Conservation (phyloP, 164 flowering plant genomes). For the Protea cynaroides region DNA sequence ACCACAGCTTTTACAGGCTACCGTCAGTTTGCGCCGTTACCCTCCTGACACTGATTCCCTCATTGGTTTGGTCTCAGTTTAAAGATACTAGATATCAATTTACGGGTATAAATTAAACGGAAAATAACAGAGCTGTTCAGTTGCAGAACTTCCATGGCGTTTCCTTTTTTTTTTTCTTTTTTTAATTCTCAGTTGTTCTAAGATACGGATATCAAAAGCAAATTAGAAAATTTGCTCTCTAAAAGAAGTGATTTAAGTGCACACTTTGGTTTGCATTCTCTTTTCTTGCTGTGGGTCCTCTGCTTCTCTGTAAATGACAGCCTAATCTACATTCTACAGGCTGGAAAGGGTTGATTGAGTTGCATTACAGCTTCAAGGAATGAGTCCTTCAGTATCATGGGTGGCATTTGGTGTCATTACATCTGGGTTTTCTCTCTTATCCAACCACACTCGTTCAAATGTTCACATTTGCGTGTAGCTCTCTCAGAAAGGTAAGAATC, state of each 20-base stretch:
- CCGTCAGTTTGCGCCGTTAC: too few species aligned
- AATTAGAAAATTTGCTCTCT: constrained; percentile 3
- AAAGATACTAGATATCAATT: too few species aligned
- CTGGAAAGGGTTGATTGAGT: constrained; percentile 50
- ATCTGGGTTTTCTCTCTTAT: constrained; percentile 15
- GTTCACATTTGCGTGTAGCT: not conserved
- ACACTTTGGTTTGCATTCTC: not conserved
- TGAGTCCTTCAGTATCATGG: constrained; percentile 9
- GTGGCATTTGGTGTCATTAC: constrained; percentile 13
- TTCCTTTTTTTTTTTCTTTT: constrained; percentile 3
- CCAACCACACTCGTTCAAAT: not conserved
- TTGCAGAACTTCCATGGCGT: constrained; percentile 13
- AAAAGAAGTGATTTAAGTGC: constrained; percentile 10
- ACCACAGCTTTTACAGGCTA: too few species aligned
- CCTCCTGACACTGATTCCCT: too few species aligned
- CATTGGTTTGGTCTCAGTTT: too few species aligned
- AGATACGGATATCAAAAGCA: constrained; percentile 13
- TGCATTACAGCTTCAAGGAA: constrained; percentile 20
- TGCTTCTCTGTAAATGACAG: constrained; percentile 34
- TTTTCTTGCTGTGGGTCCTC: constrained; percentile 33
- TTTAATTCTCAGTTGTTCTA: constrained; percentile 6
- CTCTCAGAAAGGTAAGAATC: constrained; percentile 20
- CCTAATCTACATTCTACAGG: constrained; percentile 66
- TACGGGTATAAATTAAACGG: too few species aligned
- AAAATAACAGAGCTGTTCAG: not conserved